A percentile compares a stretch with the other conserved stretches of the same genome.
These are phyloP conservation scores for Hygrophorus pudorinus DNA, from an alignment of 768 basidiomycete species.

Conservation along the genomic window DNA sequence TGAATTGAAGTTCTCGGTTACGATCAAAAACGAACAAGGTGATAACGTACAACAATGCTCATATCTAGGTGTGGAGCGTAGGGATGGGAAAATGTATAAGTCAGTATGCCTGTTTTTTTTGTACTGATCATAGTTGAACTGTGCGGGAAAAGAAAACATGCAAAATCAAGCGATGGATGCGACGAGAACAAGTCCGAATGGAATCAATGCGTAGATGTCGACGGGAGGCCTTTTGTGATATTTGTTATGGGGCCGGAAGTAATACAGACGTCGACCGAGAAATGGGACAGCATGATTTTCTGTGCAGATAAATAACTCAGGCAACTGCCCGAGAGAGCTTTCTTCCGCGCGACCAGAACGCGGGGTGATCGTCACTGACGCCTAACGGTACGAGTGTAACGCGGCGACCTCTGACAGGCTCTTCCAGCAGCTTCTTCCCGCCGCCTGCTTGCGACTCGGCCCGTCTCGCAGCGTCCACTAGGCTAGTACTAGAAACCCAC, in stretches of 20 bases:
- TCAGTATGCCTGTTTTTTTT: no score
- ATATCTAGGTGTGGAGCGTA: no score
- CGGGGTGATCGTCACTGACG: background rate
- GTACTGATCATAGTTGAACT: no score
- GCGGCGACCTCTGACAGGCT: background rate
- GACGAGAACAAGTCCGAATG: conserved; percentile 5
- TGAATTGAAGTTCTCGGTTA: no score
- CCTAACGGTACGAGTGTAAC: background rate
- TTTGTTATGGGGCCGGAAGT: background rate
- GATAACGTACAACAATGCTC: background rate
- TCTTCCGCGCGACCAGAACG: conserved; percentile 4
- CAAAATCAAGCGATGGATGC: conserved; percentile 5
- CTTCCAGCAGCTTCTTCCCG: background rate
- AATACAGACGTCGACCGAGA: conserved; percentile 2
- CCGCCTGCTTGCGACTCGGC: background rate
- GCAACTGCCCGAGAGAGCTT: conserved; percentile 5
- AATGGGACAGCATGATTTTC: background rate
- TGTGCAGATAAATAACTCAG: conserved; percentile 2
- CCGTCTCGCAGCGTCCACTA: background rate
- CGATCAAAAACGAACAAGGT: no score
- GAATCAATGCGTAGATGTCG: background rate
- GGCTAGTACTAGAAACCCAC: no score
- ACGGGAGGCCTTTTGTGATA: background rate
- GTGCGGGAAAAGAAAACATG: no score
- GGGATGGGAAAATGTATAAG: no score